phyloP scores from a whole-genome alignment of 345 rosid genomes.

The Brassica nigra region DNA sequence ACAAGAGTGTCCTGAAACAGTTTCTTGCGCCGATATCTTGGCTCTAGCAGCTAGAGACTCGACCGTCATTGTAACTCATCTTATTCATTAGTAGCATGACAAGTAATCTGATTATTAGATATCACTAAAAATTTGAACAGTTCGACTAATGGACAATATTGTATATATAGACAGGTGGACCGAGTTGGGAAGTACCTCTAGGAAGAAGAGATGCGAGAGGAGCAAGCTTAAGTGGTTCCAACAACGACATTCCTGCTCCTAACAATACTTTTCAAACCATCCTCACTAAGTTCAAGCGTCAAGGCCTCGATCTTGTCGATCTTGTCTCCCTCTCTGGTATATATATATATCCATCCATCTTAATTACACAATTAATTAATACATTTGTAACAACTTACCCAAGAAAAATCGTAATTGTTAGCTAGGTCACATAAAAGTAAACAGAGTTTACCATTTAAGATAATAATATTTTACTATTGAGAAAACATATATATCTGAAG shows the following conservation, averaged over 20 bases:
- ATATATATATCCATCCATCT: background rate
- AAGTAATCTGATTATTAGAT: background rate
- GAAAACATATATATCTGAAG: too few relatives aligned
- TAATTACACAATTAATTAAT: background rate
- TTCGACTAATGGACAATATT: background rate
- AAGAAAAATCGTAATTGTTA: too few relatives aligned
- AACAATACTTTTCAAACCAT: constrained; percentile 63
- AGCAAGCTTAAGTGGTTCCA: constrained; percentile 78
- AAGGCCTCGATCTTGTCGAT: constrained; percentile 66
- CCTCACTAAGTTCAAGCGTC: constrained; percentile 56
- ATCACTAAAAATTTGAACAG: background rate
- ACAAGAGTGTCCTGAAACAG: constrained; percentile 71
- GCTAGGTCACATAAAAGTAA: too few relatives aligned
- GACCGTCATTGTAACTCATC: constrained; percentile 64
- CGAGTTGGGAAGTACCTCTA: constrained; percentile 79
- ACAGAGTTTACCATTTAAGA: too few relatives aligned
- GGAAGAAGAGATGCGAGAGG: constrained; percentile 76
- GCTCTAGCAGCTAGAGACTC: constrained; percentile 90
- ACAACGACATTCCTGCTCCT: constrained; percentile 72
- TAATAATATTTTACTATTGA: too few relatives aligned
- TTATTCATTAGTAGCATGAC: background rate
- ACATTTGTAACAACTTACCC: too few relatives aligned
- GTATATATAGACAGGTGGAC: constrained; percentile 88
- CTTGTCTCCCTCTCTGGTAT: constrained; percentile 76
- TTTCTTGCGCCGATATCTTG: constrained; percentile 87